A percentile compares a stretch with the other conserved stretches of the same genome.
Conservation (phyloP, 768 basidiomycete species). For the Suillus fuscotomentosus region DNA sequence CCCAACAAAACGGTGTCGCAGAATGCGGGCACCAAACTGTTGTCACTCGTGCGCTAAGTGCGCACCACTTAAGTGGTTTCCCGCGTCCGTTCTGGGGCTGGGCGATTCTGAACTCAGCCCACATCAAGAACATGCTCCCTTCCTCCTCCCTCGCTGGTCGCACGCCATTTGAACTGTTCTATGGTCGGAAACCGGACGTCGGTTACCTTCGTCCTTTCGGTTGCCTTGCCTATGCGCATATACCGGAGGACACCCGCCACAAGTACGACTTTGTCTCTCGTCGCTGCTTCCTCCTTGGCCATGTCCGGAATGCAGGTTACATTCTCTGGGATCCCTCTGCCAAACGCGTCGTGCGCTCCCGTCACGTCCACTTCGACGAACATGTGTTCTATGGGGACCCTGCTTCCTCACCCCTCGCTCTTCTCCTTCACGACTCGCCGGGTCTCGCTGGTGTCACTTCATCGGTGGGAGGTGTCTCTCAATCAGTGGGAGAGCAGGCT, state of each 20-base stretch:
- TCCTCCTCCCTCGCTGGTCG: conserved; percentile 7
- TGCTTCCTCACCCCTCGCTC: fast-evolving
- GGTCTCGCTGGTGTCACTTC: not conserved
- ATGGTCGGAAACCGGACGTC: conserved; percentile 23
- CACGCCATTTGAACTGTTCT: conserved; percentile 24
- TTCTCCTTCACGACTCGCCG: no score
- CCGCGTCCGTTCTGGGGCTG: conserved; percentile 22
- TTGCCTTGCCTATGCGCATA: not conserved
- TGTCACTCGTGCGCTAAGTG: conserved; percentile 20
- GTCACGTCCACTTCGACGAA: not conserved
- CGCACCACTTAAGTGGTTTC: conserved; percentile 20
- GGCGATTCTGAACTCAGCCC: conserved; percentile 9
- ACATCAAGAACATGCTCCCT: conserved; percentile 5
- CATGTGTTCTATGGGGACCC: not conserved
- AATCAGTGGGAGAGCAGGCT: no score
- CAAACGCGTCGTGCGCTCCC: not conserved
- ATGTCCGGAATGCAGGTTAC: not conserved
- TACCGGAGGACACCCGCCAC: not conserved
- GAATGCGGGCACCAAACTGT: conserved; percentile 28
- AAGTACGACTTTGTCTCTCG: not conserved
- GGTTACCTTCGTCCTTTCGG: conserved; percentile 22
- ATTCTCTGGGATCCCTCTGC: not conserved
- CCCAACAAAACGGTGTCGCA: conserved; percentile 29
- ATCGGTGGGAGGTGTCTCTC: not conserved
- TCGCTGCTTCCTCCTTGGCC: not conserved